Percentiles rank a stretch among this genome's conserved stretches.
Conservation (phyloP, 2,329 filamentous ascomycete genomes). For the Diplodia corticola region DNA sequence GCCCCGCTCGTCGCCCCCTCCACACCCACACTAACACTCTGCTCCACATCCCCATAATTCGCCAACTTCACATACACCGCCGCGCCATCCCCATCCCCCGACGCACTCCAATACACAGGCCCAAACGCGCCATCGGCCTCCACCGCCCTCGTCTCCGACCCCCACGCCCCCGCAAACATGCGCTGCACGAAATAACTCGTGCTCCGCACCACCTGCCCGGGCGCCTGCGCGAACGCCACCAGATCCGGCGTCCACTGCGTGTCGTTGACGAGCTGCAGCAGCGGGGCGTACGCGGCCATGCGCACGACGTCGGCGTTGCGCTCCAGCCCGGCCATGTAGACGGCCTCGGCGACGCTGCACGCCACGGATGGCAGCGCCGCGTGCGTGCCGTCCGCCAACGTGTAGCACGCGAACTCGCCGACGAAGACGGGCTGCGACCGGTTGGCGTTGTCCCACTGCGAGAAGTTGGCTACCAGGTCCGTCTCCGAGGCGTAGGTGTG, state of each 20-base stretch:
- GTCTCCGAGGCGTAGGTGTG: slow-evolving; percentile 42
- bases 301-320: slow-evolving; percentile 61
- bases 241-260: slow-evolving; percentile 20
- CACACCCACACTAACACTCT: slow-evolving; percentile 8
- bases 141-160: background rate
- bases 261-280: slow-evolving; percentile 8
- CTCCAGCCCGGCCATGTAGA: slow-evolving; percentile 66
- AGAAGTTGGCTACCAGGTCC: slow-evolving; percentile 53
- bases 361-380: background rate
- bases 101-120: slow-evolving; percentile 13
- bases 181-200: slow-evolving; percentile 19
- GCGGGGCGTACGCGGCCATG: slow-evolving; percentile 6
- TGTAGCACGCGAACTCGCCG: slow-evolving; percentile 20
- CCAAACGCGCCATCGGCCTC: slow-evolving; percentile 2
- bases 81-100: background rate
- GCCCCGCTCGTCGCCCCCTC: background rate
- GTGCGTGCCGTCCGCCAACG: background rate
- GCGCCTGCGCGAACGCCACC: background rate
- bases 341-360: slow-evolving; percentile 62
- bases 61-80: slow-evolving; percentile 16
- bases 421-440: slow-evolving; percentile 3
- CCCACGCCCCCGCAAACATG: slow-evolving; percentile 6
- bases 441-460: slow-evolving; percentile 37
- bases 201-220: background rate
- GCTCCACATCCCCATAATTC: slow-evolving; percentile 1